Conservation (phyloP, 2,329 filamentous ascomycete species). For the Byssochlamys sp. region DNA sequence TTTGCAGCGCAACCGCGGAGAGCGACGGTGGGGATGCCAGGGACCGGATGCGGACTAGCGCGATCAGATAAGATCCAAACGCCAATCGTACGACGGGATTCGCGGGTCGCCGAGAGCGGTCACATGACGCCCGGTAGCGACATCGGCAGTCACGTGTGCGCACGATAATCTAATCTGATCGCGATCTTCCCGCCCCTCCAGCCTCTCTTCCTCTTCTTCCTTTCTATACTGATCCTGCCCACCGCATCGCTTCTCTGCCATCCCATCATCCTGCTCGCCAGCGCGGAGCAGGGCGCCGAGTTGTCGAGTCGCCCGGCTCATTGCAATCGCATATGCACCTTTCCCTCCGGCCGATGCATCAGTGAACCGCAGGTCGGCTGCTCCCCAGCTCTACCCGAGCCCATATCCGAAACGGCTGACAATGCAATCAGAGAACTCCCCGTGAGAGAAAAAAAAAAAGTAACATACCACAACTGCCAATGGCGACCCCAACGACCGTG, state of each 20-base stretch:
- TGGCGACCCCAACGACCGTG: slow-evolving; percentile 31
- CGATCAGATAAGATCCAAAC: not conserved
- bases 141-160: slow-evolving; percentile 1
- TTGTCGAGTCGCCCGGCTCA: slow-evolving; percentile 11
- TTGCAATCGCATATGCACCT: slow-evolving; percentile 21
- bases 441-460: slow-evolving; percentile 4
- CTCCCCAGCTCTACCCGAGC: slow-evolving; percentile 12
- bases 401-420: slow-evolving; percentile 8
- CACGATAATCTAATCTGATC: slow-evolving; percentile 4
- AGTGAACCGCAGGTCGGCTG: slow-evolving; percentile 8
- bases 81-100: not conserved
- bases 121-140: not conserved
- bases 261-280: not conserved
- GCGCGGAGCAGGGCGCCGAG: not conserved
- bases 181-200: not conserved
- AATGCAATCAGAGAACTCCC: slow-evolving; percentile 15
- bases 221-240: not conserved
- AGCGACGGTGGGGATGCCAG: not conserved
- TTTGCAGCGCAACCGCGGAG: not conserved
- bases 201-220: not conserved
- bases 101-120: not conserved
- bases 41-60: not conserved
- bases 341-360: slow-evolving; percentile 25
- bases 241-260: not conserved
- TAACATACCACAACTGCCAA: slow-evolving; percentile 12